phyloP scores from a whole-genome alignment of 169 alveolate genomes.

The Perkinsus olseni region DNA sequence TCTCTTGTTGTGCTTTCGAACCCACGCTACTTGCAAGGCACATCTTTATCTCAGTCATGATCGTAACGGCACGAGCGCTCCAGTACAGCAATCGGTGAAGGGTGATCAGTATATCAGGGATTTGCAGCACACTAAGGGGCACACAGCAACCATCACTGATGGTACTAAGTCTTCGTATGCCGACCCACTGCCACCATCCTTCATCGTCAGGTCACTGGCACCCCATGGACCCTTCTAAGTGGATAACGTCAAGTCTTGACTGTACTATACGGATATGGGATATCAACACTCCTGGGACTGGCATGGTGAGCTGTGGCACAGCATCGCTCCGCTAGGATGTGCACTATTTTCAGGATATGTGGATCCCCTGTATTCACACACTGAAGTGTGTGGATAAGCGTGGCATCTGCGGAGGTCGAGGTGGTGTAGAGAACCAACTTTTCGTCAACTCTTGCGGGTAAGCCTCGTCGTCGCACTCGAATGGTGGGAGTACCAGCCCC shows the following conservation, averaged over 20 bases:
- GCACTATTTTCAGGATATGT: neutral
- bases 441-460: neutral
- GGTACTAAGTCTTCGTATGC: neutral
- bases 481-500: neutral
- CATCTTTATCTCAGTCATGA: neutral
- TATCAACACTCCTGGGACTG: neutral
- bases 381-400: neutral
- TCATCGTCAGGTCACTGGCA: neutral
- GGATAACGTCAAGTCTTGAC: neutral
- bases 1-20: neutral
- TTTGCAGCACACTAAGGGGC: conserved; percentile 59
- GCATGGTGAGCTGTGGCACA: neutral
- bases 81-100: neutral
- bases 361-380: neutral
- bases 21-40: no score
- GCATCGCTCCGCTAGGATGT: neutral
- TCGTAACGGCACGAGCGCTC: neutral
- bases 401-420: neutral
- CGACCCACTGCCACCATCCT: neutral
- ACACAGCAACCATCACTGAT: conserved; percentile 49
- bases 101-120: conserved; percentile 68
- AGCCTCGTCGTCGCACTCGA: neutral
- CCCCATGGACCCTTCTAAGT: neutral
- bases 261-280: neutral
- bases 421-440: neutral